These are phyloP conservation scores for Cladophialophora carrionii DNA, from an alignment of 2,329 filamentous ascomycete genomes.

Conservation along the genomic window DNA sequence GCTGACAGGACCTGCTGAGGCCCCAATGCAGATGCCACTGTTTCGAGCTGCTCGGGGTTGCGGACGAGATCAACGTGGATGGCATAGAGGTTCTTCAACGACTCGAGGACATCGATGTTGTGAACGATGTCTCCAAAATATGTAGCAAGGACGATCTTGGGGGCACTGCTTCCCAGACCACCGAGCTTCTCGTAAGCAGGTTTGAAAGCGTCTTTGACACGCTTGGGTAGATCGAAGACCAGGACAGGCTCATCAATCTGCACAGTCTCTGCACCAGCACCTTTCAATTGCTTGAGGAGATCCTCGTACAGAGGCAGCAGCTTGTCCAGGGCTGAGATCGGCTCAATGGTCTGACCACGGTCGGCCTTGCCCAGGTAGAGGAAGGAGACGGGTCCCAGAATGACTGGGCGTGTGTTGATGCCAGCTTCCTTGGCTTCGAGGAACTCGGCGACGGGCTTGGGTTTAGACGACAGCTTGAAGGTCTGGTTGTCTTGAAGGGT, in stretches of 20 bases:
- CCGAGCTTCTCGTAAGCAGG: conserved; percentile 90
- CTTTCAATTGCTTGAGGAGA: conserved; percentile 90
- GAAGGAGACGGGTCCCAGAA: conserved; percentile 96
- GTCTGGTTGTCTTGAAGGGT: conserved; percentile 95
- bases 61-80: conserved; percentile 96
- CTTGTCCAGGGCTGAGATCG: conserved; percentile 90
- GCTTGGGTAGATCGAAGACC: conserved; percentile 87
- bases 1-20: conserved; percentile 87
- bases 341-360: conserved; percentile 88
- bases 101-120: conserved; percentile 89
- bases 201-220: conserved; percentile 97
- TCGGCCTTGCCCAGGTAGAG: conserved; percentile 97
- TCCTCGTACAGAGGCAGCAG: conserved; percentile 93
- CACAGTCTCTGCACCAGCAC: conserved; percentile 90
- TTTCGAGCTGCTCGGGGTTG: conserved; percentile 94
- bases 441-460: conserved; percentile 95
- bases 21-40: conserved; percentile 79
- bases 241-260: conserved; percentile 98
- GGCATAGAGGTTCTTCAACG: conserved; percentile 72
- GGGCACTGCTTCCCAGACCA: conserved; percentile 75
- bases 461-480: conserved; percentile 83
- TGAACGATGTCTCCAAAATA: conserved; percentile 99
- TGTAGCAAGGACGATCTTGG: conserved; percentile 87
- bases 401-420: conserved; percentile 87
- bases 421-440: conserved; percentile 97